phyloP scores from a whole-genome alignment of 1,284 basidiomycete species.

The Moesziomyces antarcticus region DNA sequence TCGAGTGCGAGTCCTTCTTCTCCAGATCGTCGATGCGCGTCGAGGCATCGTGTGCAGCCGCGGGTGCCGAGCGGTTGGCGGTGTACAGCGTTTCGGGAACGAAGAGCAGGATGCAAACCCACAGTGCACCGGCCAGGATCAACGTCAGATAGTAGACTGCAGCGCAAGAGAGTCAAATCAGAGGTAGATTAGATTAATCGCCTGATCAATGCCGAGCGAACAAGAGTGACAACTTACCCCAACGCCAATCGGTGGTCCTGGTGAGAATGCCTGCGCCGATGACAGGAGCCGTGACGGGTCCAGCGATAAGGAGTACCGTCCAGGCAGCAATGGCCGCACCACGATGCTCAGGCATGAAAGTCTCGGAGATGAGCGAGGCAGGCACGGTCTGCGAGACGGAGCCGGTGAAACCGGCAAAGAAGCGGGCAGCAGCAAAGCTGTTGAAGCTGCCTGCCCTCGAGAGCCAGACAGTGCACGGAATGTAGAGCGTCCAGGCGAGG shows the following conservation, averaged over 20 bases:
- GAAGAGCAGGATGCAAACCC: slow-evolving; percentile 61
- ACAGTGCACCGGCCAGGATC: slow-evolving; percentile 60
- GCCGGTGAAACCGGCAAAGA: slow-evolving; percentile 45
- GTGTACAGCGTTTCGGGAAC: slow-evolving; percentile 68
- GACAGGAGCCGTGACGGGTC: slow-evolving; percentile 66
- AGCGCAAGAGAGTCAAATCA: not conserved
- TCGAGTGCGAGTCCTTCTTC: slow-evolving; percentile 31
- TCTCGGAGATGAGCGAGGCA: slow-evolving; percentile 46
- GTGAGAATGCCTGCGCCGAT: slow-evolving; percentile 64
- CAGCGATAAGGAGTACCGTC: slow-evolving; percentile 53
- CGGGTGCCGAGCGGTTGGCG: slow-evolving; percentile 5
- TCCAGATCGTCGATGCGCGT: slow-evolving; percentile 12
- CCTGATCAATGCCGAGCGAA: not conserved
- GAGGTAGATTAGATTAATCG: not conserved
- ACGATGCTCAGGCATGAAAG: slow-evolving; percentile 59
- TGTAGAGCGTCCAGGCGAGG: slow-evolving; percentile 65
- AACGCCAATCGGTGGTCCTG: slow-evolving; percentile 49
- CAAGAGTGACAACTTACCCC: slow-evolving; percentile 11
- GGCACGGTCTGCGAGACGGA: slow-evolving; percentile 46
- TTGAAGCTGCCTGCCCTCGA: slow-evolving; percentile 51
- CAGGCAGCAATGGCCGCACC: slow-evolving; percentile 67
- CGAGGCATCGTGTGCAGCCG: not conserved
- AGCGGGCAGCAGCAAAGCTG: slow-evolving; percentile 50
- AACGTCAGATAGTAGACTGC: slow-evolving; percentile 66
- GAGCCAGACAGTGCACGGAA: slow-evolving; percentile 67